phyloP scores from a whole-genome alignment of 768 basidiomycete species.

The Auricularia sp. region DNA sequence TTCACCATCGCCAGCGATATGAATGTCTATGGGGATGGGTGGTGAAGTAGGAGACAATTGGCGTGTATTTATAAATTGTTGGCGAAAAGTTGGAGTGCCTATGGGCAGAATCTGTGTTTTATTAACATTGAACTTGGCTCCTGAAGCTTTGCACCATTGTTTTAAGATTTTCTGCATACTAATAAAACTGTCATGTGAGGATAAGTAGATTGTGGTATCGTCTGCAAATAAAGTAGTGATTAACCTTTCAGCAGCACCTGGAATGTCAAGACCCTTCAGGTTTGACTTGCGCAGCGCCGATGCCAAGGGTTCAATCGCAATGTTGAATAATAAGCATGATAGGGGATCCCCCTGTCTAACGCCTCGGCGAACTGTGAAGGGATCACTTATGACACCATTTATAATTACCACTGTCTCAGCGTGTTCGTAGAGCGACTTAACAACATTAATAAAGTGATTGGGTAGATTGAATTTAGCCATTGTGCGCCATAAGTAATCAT shows the following conservation, averaged over 20 bases:
- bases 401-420: conserved; percentile 23
- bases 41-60: background rate
- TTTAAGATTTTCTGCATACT: conserved; percentile 20
- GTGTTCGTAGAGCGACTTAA: conserved; percentile 20
- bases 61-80: background rate
- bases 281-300: too few species aligned
- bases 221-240: conserved; percentile 25
- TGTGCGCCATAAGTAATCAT: conserved; percentile 12
- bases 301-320: too few species aligned
- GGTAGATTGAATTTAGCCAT: conserved; percentile 6
- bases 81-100: background rate
- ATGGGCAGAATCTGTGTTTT: conserved; percentile 33
- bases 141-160: conserved; percentile 29
- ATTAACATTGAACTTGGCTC: conserved; percentile 30
- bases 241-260: conserved; percentile 4
- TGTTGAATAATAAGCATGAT: too few species aligned
- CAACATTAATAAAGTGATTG: conserved; percentile 12
- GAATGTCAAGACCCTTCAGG: conserved; percentile 8
- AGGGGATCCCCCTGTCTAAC: too few species aligned
- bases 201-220: conserved; percentile 30
- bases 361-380: conserved; percentile 12
- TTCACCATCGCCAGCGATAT: background rate
- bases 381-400: conserved; percentile 20
- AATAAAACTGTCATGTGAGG: conserved; percentile 17
- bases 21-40: background rate